These are phyloP conservation scores for Condylostoma magnum DNA, from an alignment of 169 alveolate species.

Conservation along the genomic window DNA sequence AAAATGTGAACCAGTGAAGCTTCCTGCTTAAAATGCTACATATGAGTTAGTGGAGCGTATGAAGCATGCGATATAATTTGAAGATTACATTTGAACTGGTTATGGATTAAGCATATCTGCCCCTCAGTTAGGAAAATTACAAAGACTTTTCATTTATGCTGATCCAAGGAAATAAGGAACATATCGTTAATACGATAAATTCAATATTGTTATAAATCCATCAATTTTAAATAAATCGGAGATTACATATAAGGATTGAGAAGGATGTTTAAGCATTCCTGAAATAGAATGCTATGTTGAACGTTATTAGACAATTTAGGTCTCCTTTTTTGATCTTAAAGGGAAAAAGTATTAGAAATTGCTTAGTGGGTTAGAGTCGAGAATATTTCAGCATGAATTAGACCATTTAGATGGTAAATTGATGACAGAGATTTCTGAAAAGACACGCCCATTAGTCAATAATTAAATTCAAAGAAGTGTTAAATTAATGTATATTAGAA, in stretches of 20 bases:
- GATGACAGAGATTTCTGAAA: constrained; percentile 27
- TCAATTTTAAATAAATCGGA: neutral
- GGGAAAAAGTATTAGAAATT: constrained; percentile 1
- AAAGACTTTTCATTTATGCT: neutral
- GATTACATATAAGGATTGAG: constrained; percentile 27
- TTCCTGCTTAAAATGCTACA: neutral
- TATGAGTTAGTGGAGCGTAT: neutral
- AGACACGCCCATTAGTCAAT: neutral
- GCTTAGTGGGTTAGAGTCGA: neutral
- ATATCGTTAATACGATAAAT: neutral
- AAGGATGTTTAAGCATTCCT: constrained; percentile 40
- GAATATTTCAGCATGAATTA: constrained; percentile 38
- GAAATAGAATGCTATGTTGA: constrained; percentile 20
- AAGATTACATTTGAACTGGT: constrained; percentile 13
- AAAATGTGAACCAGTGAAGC: neutral
- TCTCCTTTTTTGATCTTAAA: neutral
- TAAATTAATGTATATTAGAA: too few relatives aligned
- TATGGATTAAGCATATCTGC: constrained; percentile 13
- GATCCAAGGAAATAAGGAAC: neutral
- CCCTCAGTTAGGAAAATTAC: constrained; percentile 3
- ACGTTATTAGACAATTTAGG: constrained; percentile 17
- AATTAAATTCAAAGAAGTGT: too few relatives aligned
- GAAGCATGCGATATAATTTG: neutral
- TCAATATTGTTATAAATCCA: constrained; percentile 29
- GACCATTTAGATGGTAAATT: constrained; percentile 40